These are phyloP conservation scores for Aspergillus quadrilineatus DNA, from an alignment of 2,329 filamentous ascomycete genomes.

Conservation along the genomic window DNA sequence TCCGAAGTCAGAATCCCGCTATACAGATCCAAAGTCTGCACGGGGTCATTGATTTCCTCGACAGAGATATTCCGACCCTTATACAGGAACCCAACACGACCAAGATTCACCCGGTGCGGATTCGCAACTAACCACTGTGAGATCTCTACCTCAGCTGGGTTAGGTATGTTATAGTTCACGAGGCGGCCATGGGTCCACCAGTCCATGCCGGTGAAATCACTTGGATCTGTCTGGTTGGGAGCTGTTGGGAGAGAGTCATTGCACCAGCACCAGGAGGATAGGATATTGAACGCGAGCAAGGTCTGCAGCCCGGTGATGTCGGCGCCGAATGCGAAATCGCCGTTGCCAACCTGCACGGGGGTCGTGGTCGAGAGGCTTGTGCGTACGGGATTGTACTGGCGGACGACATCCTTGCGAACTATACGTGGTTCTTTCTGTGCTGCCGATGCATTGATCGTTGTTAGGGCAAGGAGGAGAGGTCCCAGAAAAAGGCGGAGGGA, in stretches of 20 bases:
- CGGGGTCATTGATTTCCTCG: constrained; percentile 24
- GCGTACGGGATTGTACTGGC: constrained; percentile 48
- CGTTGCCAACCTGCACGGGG: constrained; percentile 53
- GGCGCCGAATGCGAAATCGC: constrained; percentile 49
- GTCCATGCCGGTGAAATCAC: constrained; percentile 43
- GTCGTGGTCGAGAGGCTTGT: constrained; percentile 52
- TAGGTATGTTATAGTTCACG: constrained; percentile 46
- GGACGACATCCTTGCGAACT: constrained; percentile 13
- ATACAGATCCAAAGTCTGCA: constrained; percentile 11
- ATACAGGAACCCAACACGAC: constrained; percentile 49
- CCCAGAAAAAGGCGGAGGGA: neutral
- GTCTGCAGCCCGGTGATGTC: constrained; percentile 50
- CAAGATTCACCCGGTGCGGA: constrained; percentile 54
- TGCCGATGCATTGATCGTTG: neutral
- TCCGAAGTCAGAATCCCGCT: constrained; percentile 2
- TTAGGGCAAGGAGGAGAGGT: neutral
- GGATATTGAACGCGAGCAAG: constrained; percentile 43
- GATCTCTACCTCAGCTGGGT: constrained; percentile 41
- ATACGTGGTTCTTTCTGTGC: neutral
- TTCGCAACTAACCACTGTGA: constrained; percentile 57
- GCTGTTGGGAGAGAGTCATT: constrained; percentile 45
- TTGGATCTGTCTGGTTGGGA: constrained; percentile 29
- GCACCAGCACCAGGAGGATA: constrained; percentile 50
- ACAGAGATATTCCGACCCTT: constrained; percentile 42
- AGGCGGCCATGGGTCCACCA: constrained; percentile 48